Conservation (phyloP, 2,329 filamentous ascomycete genomes). For the Pleomassaria siparia region DNA sequence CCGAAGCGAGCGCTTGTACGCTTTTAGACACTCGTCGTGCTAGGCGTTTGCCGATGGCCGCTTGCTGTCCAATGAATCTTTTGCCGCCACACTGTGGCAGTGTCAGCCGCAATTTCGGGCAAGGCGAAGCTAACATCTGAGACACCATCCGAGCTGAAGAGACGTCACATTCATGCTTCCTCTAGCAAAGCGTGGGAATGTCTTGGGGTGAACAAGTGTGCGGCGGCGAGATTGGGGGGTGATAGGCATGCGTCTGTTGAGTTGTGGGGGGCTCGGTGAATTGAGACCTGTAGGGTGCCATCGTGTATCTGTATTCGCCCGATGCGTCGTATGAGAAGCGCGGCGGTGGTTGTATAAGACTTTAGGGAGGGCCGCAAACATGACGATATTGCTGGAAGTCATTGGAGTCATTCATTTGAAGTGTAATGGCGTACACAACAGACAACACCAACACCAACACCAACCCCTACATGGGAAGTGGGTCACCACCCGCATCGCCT, state of each 20-base stretch:
- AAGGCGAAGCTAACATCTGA: not conserved
- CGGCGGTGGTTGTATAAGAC: constrained; percentile 4
- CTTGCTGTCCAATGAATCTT: not conserved
- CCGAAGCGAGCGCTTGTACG: not conserved
- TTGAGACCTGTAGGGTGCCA: not conserved
- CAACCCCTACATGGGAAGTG: not conserved
- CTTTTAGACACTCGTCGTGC: not conserved
- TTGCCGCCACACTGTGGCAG: not conserved
- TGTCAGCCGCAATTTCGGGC: not conserved
- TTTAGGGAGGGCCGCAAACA: not conserved
- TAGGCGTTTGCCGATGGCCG: not conserved
- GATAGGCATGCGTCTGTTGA: not conserved
- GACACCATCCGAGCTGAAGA: constrained; percentile 6
- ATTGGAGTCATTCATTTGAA: constrained; percentile 10
- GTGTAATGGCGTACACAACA: constrained; percentile 4
- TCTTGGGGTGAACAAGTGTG: not conserved
- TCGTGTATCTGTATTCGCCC: not conserved
- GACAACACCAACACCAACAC: not conserved
- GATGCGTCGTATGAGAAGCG: not conserved
- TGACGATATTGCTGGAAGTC: not conserved
- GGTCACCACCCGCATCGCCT: constrained; percentile 1
- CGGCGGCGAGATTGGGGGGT: constrained; percentile 1
- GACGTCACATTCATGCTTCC: not conserved
- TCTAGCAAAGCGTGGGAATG: constrained; percentile 1
- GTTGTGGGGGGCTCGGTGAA: not conserved